A percentile compares a stretch with the other conserved stretches of the same genome.
phyloP scores from a whole-genome alignment of 129 eudicot genomes.

The Heracleum sosnowskyi region DNA sequence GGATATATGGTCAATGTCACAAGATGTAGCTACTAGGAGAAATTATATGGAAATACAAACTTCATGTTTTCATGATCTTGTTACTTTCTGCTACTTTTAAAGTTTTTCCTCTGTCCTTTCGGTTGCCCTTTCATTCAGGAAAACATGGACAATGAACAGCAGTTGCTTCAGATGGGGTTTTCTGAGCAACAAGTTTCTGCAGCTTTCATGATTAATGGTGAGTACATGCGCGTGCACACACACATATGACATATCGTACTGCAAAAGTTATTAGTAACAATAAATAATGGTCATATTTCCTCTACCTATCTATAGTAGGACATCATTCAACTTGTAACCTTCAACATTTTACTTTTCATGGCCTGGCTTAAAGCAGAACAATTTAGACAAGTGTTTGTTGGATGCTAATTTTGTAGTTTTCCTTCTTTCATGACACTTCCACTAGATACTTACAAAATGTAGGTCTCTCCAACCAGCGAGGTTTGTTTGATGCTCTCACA shows the following conservation, averaged over 20 bases:
- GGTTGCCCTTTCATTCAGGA: conserved; percentile 34
- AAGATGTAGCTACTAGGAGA: too few species aligned
- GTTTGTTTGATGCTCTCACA: background rate
- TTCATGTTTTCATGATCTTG: too few species aligned
- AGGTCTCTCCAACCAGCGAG: background rate
- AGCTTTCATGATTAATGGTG: conserved; percentile 74
- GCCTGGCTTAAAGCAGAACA: background rate
- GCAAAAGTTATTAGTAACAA: background rate
- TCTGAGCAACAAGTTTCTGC: conserved; percentile 66
- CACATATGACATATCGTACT: background rate
- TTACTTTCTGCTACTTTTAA: background rate
- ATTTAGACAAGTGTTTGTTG: background rate
- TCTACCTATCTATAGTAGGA: background rate
- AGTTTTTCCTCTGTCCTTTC: conserved; percentile 8
- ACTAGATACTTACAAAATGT: background rate
- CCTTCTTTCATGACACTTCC: background rate
- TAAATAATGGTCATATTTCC: background rate
- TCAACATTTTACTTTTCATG: background rate
- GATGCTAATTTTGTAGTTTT: background rate
- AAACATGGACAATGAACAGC: conserved; percentile 68
- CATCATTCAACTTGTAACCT: background rate
- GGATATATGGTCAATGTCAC: background rate
- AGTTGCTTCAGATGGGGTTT: conserved; percentile 76
- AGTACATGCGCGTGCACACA: background rate
- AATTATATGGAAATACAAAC: too few species aligned